Percentiles rank a stretch among this genome's conserved stretches.
Conservation (phyloP, 2,329 filamentous ascomycete species). For the Ascomycota sp. region DNA sequence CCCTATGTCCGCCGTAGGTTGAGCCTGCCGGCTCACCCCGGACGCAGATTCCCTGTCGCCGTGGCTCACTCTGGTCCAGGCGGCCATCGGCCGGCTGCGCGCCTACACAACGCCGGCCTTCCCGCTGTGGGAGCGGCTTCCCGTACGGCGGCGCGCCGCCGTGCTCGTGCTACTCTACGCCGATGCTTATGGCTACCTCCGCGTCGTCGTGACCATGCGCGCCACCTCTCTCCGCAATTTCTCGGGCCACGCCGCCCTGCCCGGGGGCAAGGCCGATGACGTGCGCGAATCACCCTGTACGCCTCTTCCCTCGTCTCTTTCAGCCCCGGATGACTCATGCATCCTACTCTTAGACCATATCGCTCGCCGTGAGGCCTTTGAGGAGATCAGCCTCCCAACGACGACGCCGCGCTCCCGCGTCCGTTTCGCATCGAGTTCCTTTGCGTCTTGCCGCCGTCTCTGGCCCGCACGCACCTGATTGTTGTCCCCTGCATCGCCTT, state of each 20-base stretch:
- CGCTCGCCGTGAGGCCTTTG: conserved; percentile 71
- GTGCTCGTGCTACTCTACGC: conserved; percentile 79
- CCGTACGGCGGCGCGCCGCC: conserved; percentile 52
- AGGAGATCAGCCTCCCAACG: conserved; percentile 81
- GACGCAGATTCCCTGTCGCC: neutral
- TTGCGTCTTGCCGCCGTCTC: conserved; percentile 59
- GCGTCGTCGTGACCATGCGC: conserved; percentile 49
- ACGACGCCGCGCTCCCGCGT: conserved; percentile 44
- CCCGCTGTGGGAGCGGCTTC: conserved; percentile 39
- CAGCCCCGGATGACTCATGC: neutral
- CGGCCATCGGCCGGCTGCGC: conserved; percentile 38
- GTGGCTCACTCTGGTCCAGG: conserved; percentile 14
- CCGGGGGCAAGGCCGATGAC: conserved; percentile 52
- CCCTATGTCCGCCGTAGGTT: conserved; percentile 29
- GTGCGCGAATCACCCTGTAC: conserved; percentile 38
- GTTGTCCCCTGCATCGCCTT: conserved; percentile 63
- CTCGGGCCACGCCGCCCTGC: conserved; percentile 75
- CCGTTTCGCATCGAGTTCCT: conserved; percentile 78
- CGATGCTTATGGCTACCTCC: conserved; percentile 59
- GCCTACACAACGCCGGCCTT: conserved; percentile 40
- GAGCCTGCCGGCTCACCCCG: neutral
- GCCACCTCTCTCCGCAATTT: conserved; percentile 42
- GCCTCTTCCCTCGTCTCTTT: conserved; percentile 4
- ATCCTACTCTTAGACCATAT: conserved; percentile 40
- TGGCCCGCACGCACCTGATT: conserved; percentile 53